Percentiles rank a stretch among this genome's conserved stretches.
Evolutionary conservation across 371 early-diverging fungal species (phyloP).

Genomic region (Enterocytospora artemiae): DNA sequence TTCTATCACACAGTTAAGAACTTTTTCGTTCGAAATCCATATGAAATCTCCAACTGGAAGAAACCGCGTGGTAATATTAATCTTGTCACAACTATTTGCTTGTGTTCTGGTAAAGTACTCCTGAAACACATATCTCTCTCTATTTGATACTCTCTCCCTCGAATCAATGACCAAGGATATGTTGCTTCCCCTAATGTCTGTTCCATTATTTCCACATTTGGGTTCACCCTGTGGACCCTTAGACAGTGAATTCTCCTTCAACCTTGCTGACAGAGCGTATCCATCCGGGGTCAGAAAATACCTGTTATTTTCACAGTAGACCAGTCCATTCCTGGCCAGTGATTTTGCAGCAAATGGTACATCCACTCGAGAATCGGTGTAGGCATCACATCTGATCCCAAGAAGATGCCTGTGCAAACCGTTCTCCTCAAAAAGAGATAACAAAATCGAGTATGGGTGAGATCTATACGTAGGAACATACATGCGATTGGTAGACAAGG

Average conservation of each 20-base stretch:
- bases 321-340: conserved; percentile 36
- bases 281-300: conserved; percentile 50
- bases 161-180: conserved; percentile 51
- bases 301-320: conserved; percentile 39
- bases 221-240: no score
- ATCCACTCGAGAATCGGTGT: conserved; percentile 34
- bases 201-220: not conserved
- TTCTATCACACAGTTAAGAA: conserved; percentile 73
- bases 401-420: conserved; percentile 38
- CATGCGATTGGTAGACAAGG: no score
- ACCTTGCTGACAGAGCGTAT: conserved; percentile 4
- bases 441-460: conserved; percentile 71
- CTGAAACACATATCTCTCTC: conserved; percentile 45
- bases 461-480: conserved; percentile 72
- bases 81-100: no score
- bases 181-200: not conserved
- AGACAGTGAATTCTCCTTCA: no score
- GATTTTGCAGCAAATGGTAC: conserved; percentile 39
- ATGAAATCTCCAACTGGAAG: conserved; percentile 56
- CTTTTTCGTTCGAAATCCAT: conserved; percentile 61
- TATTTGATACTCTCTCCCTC: conserved; percentile 49
- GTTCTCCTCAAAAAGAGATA: conserved; percentile 61
- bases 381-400: conserved; percentile 16
- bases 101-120: conserved; percentile 17
- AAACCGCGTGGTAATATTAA: conserved; percentile 38